Evolutionary conservation across 192 early-diverging fungal genomes (phyloP), one percentile per base, ranked within the genome.

Genomic region (Dissophora ornata): DNA sequence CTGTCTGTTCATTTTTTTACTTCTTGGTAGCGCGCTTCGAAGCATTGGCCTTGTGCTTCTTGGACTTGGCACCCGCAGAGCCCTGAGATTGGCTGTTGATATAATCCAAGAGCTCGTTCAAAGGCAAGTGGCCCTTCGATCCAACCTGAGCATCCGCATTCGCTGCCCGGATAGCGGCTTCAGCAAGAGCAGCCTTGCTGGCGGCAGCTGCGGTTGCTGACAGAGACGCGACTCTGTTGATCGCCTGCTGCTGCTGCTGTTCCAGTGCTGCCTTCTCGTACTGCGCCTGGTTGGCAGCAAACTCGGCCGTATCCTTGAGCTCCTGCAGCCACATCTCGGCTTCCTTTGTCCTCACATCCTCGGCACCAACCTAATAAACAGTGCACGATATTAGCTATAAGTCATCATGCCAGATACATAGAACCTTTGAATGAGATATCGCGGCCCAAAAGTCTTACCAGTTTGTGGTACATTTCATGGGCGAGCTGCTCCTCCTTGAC

Each of bases 101-200:
- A 45, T 85, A 95, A 56, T 90, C 84, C 56, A 95, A 52, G 44
- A 95, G 80, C 42, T 95, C 89, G 21, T 95, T 90, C 66, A 95
- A 87, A 0, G 92, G 87, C 62, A 93, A 63, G 54, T 87, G 83
- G 34, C 93, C 94, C 74, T 85, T 93, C 36, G 83, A 62, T 32
- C 73, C 81, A 9, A 80, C 63, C 53, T 77, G 57, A 2, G 73
- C 73, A 19, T 77, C 73, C 21, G 55, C 78, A 19, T 59, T 83
- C 0, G 71, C 66, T 38, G 79, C 69, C 44, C 69, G 57, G 28
- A 73, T 68, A 36, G 79, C 74, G n/a, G 61, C 69, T 22, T 75
- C 55, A 12, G 57, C 53, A 21, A 69, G 45, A 10, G 77, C 71
- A 10, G 54, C 59, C 30, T 71, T 71, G 16, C 50, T 71, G 22